phyloP scores from a whole-genome alignment of 345 rosid species.

The Combretum micranthum region DNA sequence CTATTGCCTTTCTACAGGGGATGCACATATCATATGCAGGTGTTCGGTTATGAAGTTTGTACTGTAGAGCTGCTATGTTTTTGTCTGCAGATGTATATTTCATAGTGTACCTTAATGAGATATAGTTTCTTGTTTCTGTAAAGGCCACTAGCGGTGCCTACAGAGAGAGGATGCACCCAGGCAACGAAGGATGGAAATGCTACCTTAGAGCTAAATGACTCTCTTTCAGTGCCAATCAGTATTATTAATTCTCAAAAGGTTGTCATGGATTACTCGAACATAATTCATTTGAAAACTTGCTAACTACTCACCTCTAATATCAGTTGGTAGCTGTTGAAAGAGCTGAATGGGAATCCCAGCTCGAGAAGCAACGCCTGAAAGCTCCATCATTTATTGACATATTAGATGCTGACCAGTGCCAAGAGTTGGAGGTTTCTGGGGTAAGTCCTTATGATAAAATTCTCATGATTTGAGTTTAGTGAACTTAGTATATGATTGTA shows the following conservation, averaged over 20 bases:
- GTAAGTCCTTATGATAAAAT: constrained; percentile 23
- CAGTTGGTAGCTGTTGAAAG: constrained; percentile 19
- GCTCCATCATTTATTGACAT: constrained; percentile 55
- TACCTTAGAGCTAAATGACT: constrained; percentile 29
- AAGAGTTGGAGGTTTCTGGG: constrained; percentile 43
- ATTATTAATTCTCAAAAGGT: constrained; percentile 65
- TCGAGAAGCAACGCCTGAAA: constrained; percentile 37
- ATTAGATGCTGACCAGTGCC: constrained; percentile 37
- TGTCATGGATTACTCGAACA: background rate
- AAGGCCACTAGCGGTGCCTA: constrained; percentile 40
- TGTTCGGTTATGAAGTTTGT: constrained; percentile 6
- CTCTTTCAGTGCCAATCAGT: constrained; percentile 47
- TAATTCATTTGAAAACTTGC: background rate
- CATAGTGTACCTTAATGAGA: background rate
- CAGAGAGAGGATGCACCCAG: constrained; percentile 38
- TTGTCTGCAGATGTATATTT: background rate
- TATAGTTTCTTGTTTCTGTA: constrained; percentile 12
- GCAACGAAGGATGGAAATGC: constrained; percentile 18
- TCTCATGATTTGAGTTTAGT: constrained; percentile 1
- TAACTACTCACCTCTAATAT: background rate
- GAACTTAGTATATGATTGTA: too few relatives aligned
- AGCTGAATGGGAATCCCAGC: constrained; percentile 40
- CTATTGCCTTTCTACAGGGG: constrained; percentile 33
- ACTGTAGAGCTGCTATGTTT: background rate
- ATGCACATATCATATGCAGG: constrained; percentile 75